These are phyloP conservation scores for Samsoniella hepiali DNA, from an alignment of 2,329 filamentous ascomycete species.

Conservation along the genomic window DNA sequence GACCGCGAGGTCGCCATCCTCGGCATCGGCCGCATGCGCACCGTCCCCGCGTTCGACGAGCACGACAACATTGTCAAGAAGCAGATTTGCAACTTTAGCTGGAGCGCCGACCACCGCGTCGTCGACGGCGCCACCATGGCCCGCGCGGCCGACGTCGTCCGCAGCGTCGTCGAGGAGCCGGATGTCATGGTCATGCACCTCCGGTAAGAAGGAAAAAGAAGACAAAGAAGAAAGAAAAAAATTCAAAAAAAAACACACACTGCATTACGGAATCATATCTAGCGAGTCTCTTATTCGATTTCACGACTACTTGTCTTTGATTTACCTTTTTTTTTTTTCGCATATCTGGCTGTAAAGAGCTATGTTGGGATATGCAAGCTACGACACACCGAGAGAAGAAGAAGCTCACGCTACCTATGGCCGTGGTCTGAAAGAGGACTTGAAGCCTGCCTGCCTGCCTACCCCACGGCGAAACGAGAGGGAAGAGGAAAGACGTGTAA, in stretches of 20 bases:
- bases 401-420: constrained; percentile 3
- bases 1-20: constrained; percentile 89
- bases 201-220: constrained; percentile 45
- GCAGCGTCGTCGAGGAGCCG: constrained; percentile 75
- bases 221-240: not conserved
- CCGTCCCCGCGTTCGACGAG: constrained; percentile 73
- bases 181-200: constrained; percentile 83
- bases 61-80: constrained; percentile 62
- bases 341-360: not conserved
- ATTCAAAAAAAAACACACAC: not conserved
- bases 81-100: constrained; percentile 87
- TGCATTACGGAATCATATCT: constrained; percentile 14
- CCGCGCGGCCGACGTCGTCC: constrained; percentile 78
- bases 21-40: constrained; percentile 77
- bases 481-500: not conserved
- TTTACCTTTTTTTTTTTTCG: not conserved
- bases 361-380: not conserved
- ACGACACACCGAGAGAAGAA: not conserved
- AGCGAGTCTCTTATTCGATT: constrained; percentile 11
- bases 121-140: constrained; percentile 95
- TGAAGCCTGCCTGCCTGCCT: not conserved
- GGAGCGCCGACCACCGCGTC: constrained; percentile 92
- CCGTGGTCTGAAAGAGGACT: not conserved
- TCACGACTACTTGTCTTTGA: not conserved
- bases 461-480: not conserved